A percentile compares a stretch with the other conserved stretches of the same genome.
Conservation (phyloP, 2,329 filamentous ascomycete species). For the Waltergamsia citrina region DNA sequence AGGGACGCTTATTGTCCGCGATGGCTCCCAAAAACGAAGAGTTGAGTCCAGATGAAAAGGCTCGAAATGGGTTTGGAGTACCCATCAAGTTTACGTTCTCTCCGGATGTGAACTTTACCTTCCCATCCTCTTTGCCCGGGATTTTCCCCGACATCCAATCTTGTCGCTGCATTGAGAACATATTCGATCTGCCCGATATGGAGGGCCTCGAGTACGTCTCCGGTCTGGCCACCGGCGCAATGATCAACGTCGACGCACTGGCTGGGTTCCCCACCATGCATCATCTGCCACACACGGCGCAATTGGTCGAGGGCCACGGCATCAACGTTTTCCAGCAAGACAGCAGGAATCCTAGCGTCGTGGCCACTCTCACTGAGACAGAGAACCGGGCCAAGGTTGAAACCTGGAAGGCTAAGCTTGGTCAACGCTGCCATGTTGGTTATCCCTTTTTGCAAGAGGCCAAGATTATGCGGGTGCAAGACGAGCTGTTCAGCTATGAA, state of each 20-base stretch:
- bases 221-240: slow-evolving; percentile 74
- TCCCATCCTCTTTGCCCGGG: slow-evolving; percentile 79
- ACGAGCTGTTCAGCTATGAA: slow-evolving; percentile 86
- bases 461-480: slow-evolving; percentile 78
- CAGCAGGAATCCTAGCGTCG: slow-evolving; percentile 92
- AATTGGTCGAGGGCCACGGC: slow-evolving; percentile 63
- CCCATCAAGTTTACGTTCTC: slow-evolving; percentile 89
- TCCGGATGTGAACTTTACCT: slow-evolving; percentile 65
- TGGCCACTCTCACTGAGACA: slow-evolving; percentile 72
- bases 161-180: slow-evolving; percentile 91
- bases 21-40: slow-evolving; percentile 78
- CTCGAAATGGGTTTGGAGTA: slow-evolving; percentile 83
- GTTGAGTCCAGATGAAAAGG: slow-evolving; percentile 68
- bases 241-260: slow-evolving; percentile 72
- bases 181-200: slow-evolving; percentile 87
- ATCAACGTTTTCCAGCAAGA: slow-evolving; percentile 94
- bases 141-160: slow-evolving; percentile 82
- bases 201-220: slow-evolving; percentile 81
- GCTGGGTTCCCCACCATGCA: slow-evolving; percentile 90
- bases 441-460: slow-evolving; percentile 95
- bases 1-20: slow-evolving; percentile 71
- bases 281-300: slow-evolving; percentile 73
- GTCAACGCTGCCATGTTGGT: slow-evolving; percentile 79
- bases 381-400: slow-evolving; percentile 62
- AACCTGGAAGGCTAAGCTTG: slow-evolving; percentile 69